Evolutionary conservation across 148 eudicot species (phyloP).

Genomic region (Salicornia ramosissima): DNA sequence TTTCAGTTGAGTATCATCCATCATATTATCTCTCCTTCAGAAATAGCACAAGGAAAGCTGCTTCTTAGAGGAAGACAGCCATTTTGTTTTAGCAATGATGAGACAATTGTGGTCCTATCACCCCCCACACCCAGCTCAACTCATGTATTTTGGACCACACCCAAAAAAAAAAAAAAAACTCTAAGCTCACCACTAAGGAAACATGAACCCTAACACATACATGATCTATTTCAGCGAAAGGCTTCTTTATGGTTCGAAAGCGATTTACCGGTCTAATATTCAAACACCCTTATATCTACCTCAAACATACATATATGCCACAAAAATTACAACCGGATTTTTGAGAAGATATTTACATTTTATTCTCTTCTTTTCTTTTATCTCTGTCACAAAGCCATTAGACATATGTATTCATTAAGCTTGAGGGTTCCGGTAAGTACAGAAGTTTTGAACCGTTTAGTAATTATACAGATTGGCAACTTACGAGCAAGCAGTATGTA

Average conservation of each 20-base stretch:
- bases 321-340: constrained; percentile 2
- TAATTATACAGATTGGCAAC: constrained; percentile 3
- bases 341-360: constrained; percentile 10
- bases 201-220: constrained; percentile 22
- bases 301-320: neutral
- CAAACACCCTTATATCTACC: constrained; percentile 1
- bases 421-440: neutral
- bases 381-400: neutral
- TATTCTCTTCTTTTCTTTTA: neutral
- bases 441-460: neutral
- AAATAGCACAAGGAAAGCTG: constrained; percentile 9
- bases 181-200: constrained; percentile 21
- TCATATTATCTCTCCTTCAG: too few relatives aligned
- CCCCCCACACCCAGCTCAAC: constrained; percentile 12
- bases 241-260: constrained; percentile 15
- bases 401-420: neutral
- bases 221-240: constrained; percentile 23
- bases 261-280: constrained; percentile 1
- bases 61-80: constrained; percentile 19
- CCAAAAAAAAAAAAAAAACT: neutral
- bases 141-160: constrained; percentile 16
- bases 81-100: constrained; percentile 23
- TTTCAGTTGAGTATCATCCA: too few relatives aligned
- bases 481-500: constrained; percentile 11
- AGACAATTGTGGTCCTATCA: constrained; percentile 23